Evolutionary conservation across 225 moss, liverwort and hornwort genomes (phyloP), one percentile per base, ranked within the genome.

Genomic region (Ulota crispa): DNA sequence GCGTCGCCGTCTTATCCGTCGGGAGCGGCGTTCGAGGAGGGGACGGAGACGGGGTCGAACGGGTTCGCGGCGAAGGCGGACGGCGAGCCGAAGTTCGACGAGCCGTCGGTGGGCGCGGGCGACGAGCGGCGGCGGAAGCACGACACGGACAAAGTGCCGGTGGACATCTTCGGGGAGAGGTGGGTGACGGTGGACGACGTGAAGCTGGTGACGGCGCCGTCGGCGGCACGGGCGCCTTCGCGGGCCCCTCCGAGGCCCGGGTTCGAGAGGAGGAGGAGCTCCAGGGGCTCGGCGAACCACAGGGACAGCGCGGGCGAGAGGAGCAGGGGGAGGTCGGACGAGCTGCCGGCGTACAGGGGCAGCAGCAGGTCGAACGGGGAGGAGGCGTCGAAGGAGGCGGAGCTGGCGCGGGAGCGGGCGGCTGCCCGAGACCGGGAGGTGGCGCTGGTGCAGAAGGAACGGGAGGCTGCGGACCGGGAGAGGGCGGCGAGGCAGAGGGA

Each of bases 151-250:
- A 90, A 88, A 59, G 85, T 86, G 56, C 88, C 85, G 7, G 81
- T 75, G 39, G 87, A 87, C 76, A 80, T 87, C 42, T 86, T 89
- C 32, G 90, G 84, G 71, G 91, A 92, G n/a, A 84, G 81, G 16
- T 99, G 95, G 99, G 56, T 96, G 85, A 94, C 92, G 1, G 85
- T 99, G 21, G 91, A 99, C 24, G 96, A 99, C 76, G 63, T 93
- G 77, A 93, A 89, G 91, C 89, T 96, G 36, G 30, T 87, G 76
- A 99, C 99, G 0, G 64, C 76, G 62, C 93, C 96, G 3, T 93
- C 89, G 3, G n/a, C 74, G 11, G 32, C 80, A 18, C 90, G 92
- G 75, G 94, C 99, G 62, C 99, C 99, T 54, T 83, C 91, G 9
- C 93, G 99, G 32, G 92, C 92, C 45, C 99, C 99, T 69, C 93